Base-by-base conservation (phyloP, 768 basidiomycete species). In the Neoboletus brunneissimus region DNA sequence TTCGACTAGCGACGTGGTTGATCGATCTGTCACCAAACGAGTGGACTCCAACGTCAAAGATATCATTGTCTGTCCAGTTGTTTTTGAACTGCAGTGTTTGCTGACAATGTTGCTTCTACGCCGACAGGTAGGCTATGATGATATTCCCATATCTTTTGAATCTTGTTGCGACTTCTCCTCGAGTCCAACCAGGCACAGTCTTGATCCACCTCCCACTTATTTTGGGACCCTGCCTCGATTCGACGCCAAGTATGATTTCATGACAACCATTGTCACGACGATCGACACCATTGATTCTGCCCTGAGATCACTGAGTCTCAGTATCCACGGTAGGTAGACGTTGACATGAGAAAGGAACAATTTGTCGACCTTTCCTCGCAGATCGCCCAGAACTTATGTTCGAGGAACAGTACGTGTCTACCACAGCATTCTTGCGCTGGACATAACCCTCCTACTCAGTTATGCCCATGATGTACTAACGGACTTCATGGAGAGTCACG, bases 401-500 rank as follows among this genome's bases (percentile, higher is more conserved):
- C 64, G 66, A 87, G 57, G 89, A 91, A 70, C 75, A 73, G 88
- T 86, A 27, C 32, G 79, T 74, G 40, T 27, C 49, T n/a, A 23
- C 43, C 44, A 38, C 43, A 37, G 23, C 47, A 15, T 55, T 29
- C 10, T 53, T 35, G 40, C 55, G 27, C 29, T 53, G 42, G 29
- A 61, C 49, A 29, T 57, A 53, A 58, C 55, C 18, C 16, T 25
- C 41, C 50, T 53, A 18, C 56, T 3, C 57, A 92, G 90, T 62
- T 81, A 81, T 67, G 88, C 91, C 11, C 90, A 91, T 60, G 85
- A 90, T 60, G 68, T 75, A 18, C 73, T 92, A 51, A 83, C 87
- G 3, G 69, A 75, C 29, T 91, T 86, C 72, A 88, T 92, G 85
- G 70, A 75, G 35, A 64, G 71, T 35, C 80, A 85, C 54, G 88